Evolutionary conservation across 805 yeast genomes (phyloP).

Genomic region (Candida piceae): DNA sequence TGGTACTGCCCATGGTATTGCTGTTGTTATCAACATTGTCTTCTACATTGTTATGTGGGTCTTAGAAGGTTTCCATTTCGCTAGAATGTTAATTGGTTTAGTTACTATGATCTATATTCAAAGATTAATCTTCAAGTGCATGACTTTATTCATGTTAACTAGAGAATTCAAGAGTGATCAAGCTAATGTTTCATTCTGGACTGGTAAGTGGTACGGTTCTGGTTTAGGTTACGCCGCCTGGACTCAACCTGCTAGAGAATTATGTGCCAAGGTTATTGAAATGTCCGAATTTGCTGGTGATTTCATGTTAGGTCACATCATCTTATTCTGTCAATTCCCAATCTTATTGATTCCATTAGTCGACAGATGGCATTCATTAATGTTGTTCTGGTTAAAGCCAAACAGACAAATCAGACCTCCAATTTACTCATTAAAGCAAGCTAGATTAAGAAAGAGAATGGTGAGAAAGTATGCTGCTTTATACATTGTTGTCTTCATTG

Average conservation of each 20-base stretch:
- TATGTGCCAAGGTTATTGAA: constrained; percentile 89
- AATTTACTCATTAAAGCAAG: constrained; percentile 93
- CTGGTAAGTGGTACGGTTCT: constrained; percentile 97
- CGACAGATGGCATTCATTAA: constrained; percentile 97
- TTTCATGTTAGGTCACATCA: constrained; percentile 85
- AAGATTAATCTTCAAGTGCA: constrained; percentile 77
- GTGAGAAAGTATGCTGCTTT: constrained; percentile 86
- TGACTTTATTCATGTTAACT: constrained; percentile 74
- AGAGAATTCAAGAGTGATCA: constrained; percentile 96
- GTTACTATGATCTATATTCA: constrained; percentile 81
- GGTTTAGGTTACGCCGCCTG: constrained; percentile 91
- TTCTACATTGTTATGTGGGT: constrained; percentile 98
- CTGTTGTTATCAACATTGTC: constrained; percentile 80
- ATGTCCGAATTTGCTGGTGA: constrained; percentile 95
- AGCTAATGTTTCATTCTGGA: constrained; percentile 98
- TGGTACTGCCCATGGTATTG: constrained; percentile 91
- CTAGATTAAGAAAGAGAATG: constrained; percentile 95
- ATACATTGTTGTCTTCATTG: constrained; percentile 62
- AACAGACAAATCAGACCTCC: constrained; percentile 97
- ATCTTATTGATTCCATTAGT: constrained; percentile 75
- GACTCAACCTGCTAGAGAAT: constrained; percentile 96
- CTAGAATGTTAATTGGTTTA: constrained; percentile 82
- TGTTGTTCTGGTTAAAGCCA: constrained; percentile 99
- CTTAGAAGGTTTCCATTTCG: constrained; percentile 84
- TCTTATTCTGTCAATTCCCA: constrained; percentile 88